Percentiles rank a stretch among this genome's conserved stretches.
phyloP scores from a whole-genome alignment of 1,139 yeast genomes.

The Diutina ranongensis region DNA sequence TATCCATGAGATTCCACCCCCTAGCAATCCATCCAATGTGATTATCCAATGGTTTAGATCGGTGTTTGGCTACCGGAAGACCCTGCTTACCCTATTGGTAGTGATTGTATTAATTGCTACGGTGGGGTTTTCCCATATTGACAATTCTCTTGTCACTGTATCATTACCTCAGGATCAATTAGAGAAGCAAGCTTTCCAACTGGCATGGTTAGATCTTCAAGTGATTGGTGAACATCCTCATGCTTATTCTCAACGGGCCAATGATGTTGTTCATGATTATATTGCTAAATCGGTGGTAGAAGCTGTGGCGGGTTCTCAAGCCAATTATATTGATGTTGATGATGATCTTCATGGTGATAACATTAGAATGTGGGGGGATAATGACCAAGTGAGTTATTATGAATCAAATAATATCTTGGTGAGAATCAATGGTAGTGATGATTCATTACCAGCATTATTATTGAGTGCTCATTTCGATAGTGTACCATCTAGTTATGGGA shows the following conservation, averaged over 20 bases:
- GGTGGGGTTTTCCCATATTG: slow-evolving; percentile 17
- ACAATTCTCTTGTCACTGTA: slow-evolving; percentile 25
- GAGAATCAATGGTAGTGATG: slow-evolving; percentile 52
- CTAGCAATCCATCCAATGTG: too few relatives aligned
- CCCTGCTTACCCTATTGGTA: slow-evolving; percentile 42
- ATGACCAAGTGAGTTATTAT: slow-evolving; percentile 48
- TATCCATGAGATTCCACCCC: too few relatives aligned
- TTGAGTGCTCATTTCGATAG: slow-evolving; percentile 84
- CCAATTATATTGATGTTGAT: slow-evolving; percentile 36
- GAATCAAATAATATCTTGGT: slow-evolving; percentile 75
- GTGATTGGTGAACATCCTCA: slow-evolving; percentile 54
- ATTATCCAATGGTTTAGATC: slow-evolving; percentile 9
- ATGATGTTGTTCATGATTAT: slow-evolving; percentile 66
- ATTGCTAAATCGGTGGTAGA: slow-evolving; percentile 32
- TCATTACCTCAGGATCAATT: slow-evolving; percentile 21
- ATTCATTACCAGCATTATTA: slow-evolving; percentile 50
- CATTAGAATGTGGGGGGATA: slow-evolving; percentile 31
- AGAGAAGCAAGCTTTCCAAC: slow-evolving; percentile 29
- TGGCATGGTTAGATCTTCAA: slow-evolving; percentile 62
- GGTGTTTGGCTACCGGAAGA: slow-evolving; percentile 49
- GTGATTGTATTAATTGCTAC: slow-evolving; percentile 28
- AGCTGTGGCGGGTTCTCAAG: slow-evolving; percentile 15
- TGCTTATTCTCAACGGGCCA: slow-evolving; percentile 68
- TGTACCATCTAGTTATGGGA: slow-evolving; percentile 79
- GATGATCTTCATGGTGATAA: slow-evolving; percentile 35